Base-by-base conservation (phyloP, 345 rosid species). In the Moricandia moricandioides region DNA sequence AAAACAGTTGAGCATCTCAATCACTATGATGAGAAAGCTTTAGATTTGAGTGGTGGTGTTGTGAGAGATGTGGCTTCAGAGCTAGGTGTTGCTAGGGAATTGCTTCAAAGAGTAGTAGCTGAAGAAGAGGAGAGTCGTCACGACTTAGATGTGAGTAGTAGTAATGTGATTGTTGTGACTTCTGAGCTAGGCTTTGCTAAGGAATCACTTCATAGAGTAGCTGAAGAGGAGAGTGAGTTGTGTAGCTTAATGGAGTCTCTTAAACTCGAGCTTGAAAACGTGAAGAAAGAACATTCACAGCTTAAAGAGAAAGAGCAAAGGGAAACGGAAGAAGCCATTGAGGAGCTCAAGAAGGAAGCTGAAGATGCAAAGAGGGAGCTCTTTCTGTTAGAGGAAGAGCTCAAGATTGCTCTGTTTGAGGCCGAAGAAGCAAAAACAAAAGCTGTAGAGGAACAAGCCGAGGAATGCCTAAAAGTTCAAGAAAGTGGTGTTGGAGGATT, bases 131-230 rank as follows among this genome's bases (percentile, higher is more conserved):
- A 87, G 59, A 49, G 16, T 66, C 16, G 10, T 12, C 14, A 4
- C 6, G 52, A 31, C 4, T 91, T 34, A 75, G 74, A 83, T 17
- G 80, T 40, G 89, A 87, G 73, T 81, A 47, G 62, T 71, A 65
- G 40, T 43, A 65, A 17, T 85, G 93, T 86, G 31, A 88, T 82
- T 77, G 86, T 85, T 76, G 97, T 89, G 51, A 87, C 98, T 74
- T 84, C 79, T 5, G 93, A 91, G 82, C 85, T 91, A 60, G 91
- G 88, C 69, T 84, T 83, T 74, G 98, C 98, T 8, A 94, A 89
- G 80, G 96, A 89, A 76, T 89, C 91, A 11, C 84, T 94, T 74
- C 91, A 86, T 66, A 89, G 88, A 81, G 88, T 91, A 11, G 93
- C 85, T 6, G 95, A 87, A 74, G 96, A 91, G 76, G 98, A 88